Percentiles rank a stretch among this genome's conserved stretches.
Evolutionary conservation across 441 rosid genomes (phyloP).

Genomic region (Dalechampia spathulata): DNA sequence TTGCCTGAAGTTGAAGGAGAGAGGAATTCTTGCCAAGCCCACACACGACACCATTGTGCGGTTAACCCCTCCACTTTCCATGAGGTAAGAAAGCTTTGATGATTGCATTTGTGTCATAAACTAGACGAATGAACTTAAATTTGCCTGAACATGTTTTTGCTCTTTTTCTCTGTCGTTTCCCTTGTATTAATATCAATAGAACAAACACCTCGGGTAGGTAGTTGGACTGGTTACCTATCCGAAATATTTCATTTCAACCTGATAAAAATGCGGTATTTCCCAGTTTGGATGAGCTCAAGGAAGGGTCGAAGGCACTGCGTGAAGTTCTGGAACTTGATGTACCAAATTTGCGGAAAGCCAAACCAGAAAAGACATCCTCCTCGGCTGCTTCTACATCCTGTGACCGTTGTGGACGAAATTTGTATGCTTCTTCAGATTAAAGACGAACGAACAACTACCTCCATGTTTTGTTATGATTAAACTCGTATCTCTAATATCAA

Average conservation of each 20-base stretch:
- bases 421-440: conserved; percentile 26
- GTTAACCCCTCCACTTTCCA: conserved; percentile 86
- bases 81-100: conserved; percentile 44
- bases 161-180: too few species aligned
- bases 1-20: conserved; percentile 83
- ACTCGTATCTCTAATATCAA: too few species aligned
- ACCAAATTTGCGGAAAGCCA: conserved; percentile 38
- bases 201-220: too few species aligned
- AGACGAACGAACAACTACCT: background rate
- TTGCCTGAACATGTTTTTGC: too few species aligned
- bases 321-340: conserved; percentile 78
- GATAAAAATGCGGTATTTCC: background rate
- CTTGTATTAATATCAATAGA: too few species aligned
- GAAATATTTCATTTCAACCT: too few species aligned
- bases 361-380: conserved; percentile 34
- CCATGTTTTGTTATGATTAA: background rate
- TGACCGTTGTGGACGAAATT: conserved; percentile 73
- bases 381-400: conserved; percentile 38
- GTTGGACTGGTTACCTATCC: too few species aligned
- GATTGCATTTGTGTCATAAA: background rate
- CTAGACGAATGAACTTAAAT: background rate
- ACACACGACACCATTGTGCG: conserved; percentile 84
- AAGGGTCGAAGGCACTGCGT: conserved; percentile 61
- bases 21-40: conserved; percentile 92
- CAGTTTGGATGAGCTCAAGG: conserved; percentile 68